Conservation (phyloP, 2,329 filamentous ascomycete species). For the Trichoderma sp. region DNA sequence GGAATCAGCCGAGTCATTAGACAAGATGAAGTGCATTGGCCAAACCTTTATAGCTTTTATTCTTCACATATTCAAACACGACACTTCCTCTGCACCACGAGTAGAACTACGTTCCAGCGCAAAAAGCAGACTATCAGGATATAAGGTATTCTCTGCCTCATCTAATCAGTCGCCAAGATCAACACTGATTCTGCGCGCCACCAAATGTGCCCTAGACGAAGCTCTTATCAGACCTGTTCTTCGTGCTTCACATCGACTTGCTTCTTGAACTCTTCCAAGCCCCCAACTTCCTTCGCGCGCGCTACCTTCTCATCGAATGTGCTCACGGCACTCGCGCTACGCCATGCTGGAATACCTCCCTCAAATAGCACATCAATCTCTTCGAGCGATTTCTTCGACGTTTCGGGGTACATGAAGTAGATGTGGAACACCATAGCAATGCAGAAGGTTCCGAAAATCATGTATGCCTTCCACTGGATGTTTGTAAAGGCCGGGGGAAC, state of each 20-base stretch:
- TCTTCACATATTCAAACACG: too few species aligned
- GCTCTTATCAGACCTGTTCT: slow-evolving; percentile 3
- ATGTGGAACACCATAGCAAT: slow-evolving; percentile 13
- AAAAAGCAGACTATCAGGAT: too few species aligned
- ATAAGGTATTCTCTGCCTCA: too few species aligned
- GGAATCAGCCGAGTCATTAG: not conserved
- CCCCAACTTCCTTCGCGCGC: not conserved
- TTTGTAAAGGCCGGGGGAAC: slow-evolving; percentile 41
- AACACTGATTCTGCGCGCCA: not conserved
- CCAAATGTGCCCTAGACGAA: too few species aligned
- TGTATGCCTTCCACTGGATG: slow-evolving; percentile 8
- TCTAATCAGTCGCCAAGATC: not conserved
- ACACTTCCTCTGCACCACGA: too few species aligned
- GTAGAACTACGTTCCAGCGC: too few species aligned
- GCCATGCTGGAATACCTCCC: slow-evolving; percentile 1
- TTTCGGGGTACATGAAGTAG: slow-evolving; percentile 11
- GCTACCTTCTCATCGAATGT: slow-evolving; percentile 6
- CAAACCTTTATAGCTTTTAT: too few species aligned
- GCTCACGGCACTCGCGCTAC: not conserved
- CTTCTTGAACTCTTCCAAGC: not conserved
- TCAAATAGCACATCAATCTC: slow-evolving; percentile 4
- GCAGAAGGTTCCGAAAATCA: slow-evolving; percentile 14
- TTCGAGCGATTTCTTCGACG: slow-evolving; percentile 6
- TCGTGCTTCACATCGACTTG: not conserved
- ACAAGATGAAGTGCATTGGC: too few species aligned